Evolutionary conservation across 345 rosid species (phyloP).

Genomic region (Fremontodendron californicum): DNA sequence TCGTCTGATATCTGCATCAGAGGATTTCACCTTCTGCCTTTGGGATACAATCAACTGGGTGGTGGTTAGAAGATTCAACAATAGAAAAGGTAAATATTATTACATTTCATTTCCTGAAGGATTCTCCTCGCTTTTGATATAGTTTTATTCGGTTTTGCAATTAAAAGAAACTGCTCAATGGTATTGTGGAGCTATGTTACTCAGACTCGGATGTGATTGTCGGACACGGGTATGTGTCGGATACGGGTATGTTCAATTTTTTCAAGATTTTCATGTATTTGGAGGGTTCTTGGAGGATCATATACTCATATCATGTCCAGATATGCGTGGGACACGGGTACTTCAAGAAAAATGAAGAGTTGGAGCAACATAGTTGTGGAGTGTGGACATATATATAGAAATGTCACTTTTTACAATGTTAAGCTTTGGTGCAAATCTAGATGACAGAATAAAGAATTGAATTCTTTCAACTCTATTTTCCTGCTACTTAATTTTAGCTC

Average conservation of each 20-base stretch:
- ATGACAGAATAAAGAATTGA: background rate
- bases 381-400: background rate
- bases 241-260: too few species aligned
- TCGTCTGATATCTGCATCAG: conserved; percentile 48
- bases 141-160: background rate
- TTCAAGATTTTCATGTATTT: too few species aligned
- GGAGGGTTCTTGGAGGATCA: too few species aligned
- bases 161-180: background rate
- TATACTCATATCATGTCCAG: too few species aligned
- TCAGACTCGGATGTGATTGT: too few species aligned
- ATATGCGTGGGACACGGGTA: too few species aligned
- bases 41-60: conserved; percentile 36
- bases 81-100: conserved; percentile 33
- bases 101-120: background rate
- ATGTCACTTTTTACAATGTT: background rate
- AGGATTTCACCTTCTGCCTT: conserved; percentile 45
- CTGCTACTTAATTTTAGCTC: background rate
- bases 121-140: background rate
- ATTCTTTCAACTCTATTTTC: background rate
- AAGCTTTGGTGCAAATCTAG: background rate
- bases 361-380: too few species aligned
- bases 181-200: background rate
- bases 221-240: too few species aligned
- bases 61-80: conserved; percentile 33
- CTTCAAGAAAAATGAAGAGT: too few species aligned